A percentile compares a stretch with the other conserved stretches of the same genome.
phyloP scores from a whole-genome alignment of 345 rosid genomes.

The Carallia brachiata region DNA sequence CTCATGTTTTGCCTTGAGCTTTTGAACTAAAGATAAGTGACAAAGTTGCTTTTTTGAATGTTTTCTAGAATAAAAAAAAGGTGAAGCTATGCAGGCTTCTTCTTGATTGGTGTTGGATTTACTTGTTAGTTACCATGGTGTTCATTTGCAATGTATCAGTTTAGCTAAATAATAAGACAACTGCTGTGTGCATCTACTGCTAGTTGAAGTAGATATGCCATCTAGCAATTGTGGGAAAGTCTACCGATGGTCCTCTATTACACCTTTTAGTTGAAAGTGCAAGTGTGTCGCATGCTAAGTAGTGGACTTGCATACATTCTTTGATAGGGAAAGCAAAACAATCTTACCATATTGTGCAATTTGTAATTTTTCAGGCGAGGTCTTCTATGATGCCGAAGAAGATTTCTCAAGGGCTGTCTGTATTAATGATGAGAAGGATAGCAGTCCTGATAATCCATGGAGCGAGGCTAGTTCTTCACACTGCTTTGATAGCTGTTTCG shows the following conservation, averaged over 20 bases:
- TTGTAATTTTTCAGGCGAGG: conserved; percentile 57
- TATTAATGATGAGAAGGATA: conserved; percentile 36
- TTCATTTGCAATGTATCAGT: background rate
- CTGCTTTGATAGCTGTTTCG: conserved; percentile 36
- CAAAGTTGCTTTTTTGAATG: too few relatives aligned
- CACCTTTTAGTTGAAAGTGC: background rate
- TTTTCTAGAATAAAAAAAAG: background rate
- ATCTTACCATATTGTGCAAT: background rate
- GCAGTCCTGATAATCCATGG: conserved; percentile 25
- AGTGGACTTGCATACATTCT: background rate
- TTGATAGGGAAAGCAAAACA: background rate
- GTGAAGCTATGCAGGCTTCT: background rate
- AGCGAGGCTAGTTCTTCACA: conserved; percentile 38
- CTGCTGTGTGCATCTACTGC: background rate
- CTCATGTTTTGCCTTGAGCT: background rate
- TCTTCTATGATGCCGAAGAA: conserved; percentile 74
- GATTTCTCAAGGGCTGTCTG: conserved; percentile 39
- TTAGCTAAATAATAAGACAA: background rate
- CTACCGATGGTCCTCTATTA: too few relatives aligned
- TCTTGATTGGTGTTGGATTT: too few relatives aligned
- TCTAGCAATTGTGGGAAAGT: background rate
- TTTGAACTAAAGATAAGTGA: background rate
- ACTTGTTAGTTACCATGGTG: too few relatives aligned
- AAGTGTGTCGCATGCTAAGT: background rate
- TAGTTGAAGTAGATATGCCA: background rate